phyloP scores from a whole-genome alignment of 1,139 yeast genomes.

The Candida mesenterica region DNA sequence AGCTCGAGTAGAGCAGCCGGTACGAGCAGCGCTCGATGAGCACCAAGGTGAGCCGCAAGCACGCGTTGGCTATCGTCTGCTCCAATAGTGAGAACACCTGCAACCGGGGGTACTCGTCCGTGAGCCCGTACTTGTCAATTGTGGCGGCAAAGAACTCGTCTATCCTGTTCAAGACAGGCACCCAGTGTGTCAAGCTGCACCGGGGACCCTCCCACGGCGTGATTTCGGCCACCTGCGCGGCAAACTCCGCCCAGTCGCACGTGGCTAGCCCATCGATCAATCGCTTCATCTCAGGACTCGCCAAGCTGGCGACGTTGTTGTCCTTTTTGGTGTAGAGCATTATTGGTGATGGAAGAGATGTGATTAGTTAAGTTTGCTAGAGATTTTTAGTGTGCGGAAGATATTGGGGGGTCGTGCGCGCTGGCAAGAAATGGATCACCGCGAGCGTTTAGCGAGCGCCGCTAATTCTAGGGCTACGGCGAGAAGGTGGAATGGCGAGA shows the following conservation, averaged over 20 bases:
- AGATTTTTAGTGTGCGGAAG: too few relatives aligned
- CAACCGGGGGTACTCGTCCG: conserved; percentile 46
- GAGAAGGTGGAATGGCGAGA: too few relatives aligned
- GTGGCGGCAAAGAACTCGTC: conserved; percentile 61
- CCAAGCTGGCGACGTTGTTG: conserved; percentile 5
- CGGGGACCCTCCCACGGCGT: conserved; percentile 62
- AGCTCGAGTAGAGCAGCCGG: conserved; percentile 64
- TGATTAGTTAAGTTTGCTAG: too few relatives aligned
- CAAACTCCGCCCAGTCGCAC: conserved; percentile 26
- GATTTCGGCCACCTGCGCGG: conserved; percentile 23
- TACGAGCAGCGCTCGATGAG: conserved; percentile 71
- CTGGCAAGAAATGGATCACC: too few relatives aligned
- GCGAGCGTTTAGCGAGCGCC: too few relatives aligned
- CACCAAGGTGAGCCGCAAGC: conserved; percentile 61
- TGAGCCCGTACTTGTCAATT: conserved; percentile 55
- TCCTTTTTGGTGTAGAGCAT: conserved; percentile 9
- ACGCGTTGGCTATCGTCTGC: conserved; percentile 42
- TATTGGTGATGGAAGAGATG: too few relatives aligned
- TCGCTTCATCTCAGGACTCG: conserved; percentile 21
- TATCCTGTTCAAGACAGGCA: conserved; percentile 69
- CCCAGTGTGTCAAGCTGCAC: conserved; percentile 78
- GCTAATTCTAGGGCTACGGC: too few relatives aligned
- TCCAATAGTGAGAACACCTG: conserved; percentile 48
- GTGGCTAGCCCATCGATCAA: conserved; percentile 36
- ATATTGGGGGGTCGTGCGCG: too few relatives aligned